Evolutionary conservation across 2,329 filamentous ascomycete species (phyloP).

Genomic region (Aspergillus pseudoglaucus): DNA sequence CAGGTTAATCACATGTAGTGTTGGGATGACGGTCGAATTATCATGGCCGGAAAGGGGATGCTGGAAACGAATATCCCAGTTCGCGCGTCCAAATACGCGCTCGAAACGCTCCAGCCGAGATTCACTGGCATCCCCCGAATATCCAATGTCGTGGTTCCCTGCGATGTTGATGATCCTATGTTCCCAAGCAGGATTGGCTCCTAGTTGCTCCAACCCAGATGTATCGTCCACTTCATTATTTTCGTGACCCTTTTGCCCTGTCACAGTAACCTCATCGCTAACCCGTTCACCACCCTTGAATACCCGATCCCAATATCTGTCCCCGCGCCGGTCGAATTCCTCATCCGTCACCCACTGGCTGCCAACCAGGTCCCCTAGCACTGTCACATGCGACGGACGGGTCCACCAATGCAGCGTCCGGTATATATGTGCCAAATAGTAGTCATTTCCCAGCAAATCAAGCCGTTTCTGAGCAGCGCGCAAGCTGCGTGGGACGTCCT

Average conservation of each 20-base stretch:
- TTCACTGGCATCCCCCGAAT: constrained; percentile 82
- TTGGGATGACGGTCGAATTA: constrained; percentile 36
- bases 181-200: constrained; percentile 54
- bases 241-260: constrained; percentile 27
- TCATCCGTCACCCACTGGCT: constrained; percentile 88
- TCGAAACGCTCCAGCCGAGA: constrained; percentile 75
- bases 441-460: constrained; percentile 89
- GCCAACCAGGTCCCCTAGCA: constrained; percentile 84
- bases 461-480: constrained; percentile 68
- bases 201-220: constrained; percentile 23
- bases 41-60: constrained; percentile 33
- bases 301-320: constrained; percentile 73
- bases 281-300: constrained; percentile 65
- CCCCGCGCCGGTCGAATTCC: constrained; percentile 70
- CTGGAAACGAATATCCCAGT: constrained; percentile 79
- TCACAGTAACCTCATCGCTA: constrained; percentile 36
- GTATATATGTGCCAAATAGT: constrained; percentile 90
- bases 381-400: constrained; percentile 75
- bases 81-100: constrained; percentile 73
- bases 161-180: constrained; percentile 77
- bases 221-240: constrained; percentile 29
- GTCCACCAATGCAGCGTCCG: constrained; percentile 77
- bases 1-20: constrained; percentile 74
- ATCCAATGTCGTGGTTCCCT: constrained; percentile 95
- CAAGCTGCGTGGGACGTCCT: constrained; percentile 63